These are phyloP conservation scores for Trichoderma orchidacearum DNA, from an alignment of 495 filamentous ascomycete species.

Conservation along the genomic window DNA sequence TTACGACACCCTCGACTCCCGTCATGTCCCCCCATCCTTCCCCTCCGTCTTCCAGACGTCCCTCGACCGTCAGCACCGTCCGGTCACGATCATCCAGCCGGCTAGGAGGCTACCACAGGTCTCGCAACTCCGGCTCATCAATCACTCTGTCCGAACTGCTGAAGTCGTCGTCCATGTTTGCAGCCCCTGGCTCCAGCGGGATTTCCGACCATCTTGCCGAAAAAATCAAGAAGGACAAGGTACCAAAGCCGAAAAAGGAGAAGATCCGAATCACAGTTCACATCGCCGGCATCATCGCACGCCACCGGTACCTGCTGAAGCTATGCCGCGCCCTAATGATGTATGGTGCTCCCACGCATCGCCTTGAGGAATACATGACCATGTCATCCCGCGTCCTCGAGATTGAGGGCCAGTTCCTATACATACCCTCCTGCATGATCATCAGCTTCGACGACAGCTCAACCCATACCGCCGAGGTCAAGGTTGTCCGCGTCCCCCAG, in stretches of 20 bases:
- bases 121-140: constrained; percentile 16
- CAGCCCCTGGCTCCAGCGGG: constrained; percentile 13
- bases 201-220: constrained; percentile 18
- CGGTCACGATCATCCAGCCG: background rate
- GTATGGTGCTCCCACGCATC: constrained; percentile 67
- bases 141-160: constrained; percentile 40
- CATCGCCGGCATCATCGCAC: constrained; percentile 69
- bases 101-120: background rate
- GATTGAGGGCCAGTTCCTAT: constrained; percentile 84
- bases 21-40: constrained; percentile 34
- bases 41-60: constrained; percentile 32
- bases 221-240: constrained; percentile 17
- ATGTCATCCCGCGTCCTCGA: constrained; percentile 83
- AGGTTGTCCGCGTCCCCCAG: constrained; percentile 62
- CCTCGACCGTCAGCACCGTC: constrained; percentile 43
- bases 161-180: constrained; percentile 37
- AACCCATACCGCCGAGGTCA: constrained; percentile 87
- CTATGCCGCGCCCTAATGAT: constrained; percentile 82
- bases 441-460: constrained; percentile 83
- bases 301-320: constrained; percentile 73
- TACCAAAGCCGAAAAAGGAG: constrained; percentile 5
- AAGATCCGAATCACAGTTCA: constrained; percentile 69
- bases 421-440: constrained; percentile 91
- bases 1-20: constrained; percentile 15
- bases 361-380: constrained; percentile 70